Percentiles rank a stretch among this genome's conserved stretches.
These are phyloP conservation scores for Leptodontidium sp. DNA, from an alignment of 2,329 filamentous ascomycete genomes.

Conservation along the genomic window DNA sequence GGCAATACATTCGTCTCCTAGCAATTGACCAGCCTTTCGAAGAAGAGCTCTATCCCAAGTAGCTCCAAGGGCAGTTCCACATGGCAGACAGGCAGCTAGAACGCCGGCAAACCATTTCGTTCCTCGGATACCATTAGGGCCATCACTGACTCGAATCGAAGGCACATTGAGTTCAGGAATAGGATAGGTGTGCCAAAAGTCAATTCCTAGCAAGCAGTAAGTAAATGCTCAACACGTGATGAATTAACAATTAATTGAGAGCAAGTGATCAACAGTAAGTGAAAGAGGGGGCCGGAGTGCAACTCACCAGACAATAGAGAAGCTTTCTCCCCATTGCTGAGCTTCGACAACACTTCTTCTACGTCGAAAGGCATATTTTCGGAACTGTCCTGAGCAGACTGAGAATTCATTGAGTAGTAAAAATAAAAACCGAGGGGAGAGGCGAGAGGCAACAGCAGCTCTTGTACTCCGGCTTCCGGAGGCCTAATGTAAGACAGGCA, in stretches of 20 bases:
- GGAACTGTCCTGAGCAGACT: neutral
- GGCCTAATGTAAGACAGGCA: slow-evolving; percentile 18
- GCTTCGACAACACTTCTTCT: slow-evolving; percentile 60
- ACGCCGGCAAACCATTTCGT: slow-evolving; percentile 73
- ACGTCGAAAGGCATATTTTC: slow-evolving; percentile 61
- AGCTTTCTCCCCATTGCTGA: slow-evolving; percentile 59
- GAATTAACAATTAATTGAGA: neutral
- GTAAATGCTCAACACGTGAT: neutral
- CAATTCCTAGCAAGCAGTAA: slow-evolving; percentile 55
- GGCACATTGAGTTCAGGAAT: slow-evolving; percentile 68
- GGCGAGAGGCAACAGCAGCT: neutral
- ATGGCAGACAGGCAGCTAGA: slow-evolving; percentile 67
- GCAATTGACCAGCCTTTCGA: slow-evolving; percentile 57
- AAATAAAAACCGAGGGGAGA: neutral
- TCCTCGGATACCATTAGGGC: slow-evolving; percentile 74
- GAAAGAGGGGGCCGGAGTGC: neutral
- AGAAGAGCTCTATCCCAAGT: slow-evolving; percentile 65
- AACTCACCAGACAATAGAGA: slow-evolving; percentile 57
- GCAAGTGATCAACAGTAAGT: neutral
- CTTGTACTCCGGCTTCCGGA: slow-evolving; percentile 18
- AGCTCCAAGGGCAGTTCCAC: slow-evolving; percentile 63
- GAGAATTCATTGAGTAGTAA: slow-evolving; percentile 1
- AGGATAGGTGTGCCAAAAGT: slow-evolving; percentile 74
- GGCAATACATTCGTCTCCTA: slow-evolving; percentile 61
- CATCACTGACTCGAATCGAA: slow-evolving; percentile 71